These are phyloP conservation scores for Raffaelea arxii DNA, from an alignment of 2,329 filamentous ascomycete genomes.

Conservation along the genomic window DNA sequence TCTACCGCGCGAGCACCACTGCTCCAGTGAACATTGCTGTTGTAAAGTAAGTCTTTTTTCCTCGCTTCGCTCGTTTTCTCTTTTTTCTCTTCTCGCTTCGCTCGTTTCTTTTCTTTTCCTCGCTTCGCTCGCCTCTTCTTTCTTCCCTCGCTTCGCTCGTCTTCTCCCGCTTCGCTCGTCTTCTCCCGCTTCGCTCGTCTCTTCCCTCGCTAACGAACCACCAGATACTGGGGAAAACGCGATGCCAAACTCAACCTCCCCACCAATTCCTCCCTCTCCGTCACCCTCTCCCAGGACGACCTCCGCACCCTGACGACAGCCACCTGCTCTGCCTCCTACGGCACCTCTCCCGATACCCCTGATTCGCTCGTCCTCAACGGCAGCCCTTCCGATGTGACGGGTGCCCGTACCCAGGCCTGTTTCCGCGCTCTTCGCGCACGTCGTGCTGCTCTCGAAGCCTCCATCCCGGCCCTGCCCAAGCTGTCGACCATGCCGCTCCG, in stretches of 20 bases:
- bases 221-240: conserved; percentile 87
- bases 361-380: conserved; percentile 79
- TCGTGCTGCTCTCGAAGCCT: conserved; percentile 63
- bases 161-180: no score
- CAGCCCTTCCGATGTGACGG: conserved; percentile 71
- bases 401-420: conserved; percentile 88
- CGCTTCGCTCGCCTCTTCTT: no score
- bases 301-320: conserved; percentile 94
- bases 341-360: conserved; percentile 34
- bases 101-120: no score
- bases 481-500: conserved; percentile 68
- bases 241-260: conserved; percentile 90
- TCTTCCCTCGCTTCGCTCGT: no score
- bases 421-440: conserved; percentile 75
- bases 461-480: conserved; percentile 67
- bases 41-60: conserved; percentile 59
- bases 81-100: no score
- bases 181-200: conserved; percentile 28
- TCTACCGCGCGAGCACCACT: conserved; percentile 91
- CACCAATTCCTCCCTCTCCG: conserved; percentile 94
- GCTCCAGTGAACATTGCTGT: conserved; percentile 97
- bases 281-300: conserved; percentile 89
- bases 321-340: conserved; percentile 69
- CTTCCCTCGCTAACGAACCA: neutral
- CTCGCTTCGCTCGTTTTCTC: no score